Conservation (phyloP, 2,329 filamentous ascomycete species). For the Sarocladiaceae sp. region DNA sequence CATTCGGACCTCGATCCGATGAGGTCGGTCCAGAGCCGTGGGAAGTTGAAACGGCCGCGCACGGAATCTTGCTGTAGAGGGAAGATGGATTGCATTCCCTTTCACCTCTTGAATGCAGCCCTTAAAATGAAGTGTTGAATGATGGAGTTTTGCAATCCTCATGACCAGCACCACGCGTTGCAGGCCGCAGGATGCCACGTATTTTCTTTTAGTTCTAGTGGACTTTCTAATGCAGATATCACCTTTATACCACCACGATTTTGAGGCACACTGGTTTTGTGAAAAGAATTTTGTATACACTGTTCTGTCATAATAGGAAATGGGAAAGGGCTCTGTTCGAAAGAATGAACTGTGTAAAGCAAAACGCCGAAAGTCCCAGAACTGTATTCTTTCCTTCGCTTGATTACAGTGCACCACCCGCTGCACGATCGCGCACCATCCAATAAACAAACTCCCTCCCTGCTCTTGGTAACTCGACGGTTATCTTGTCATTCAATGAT, state of each 20-base stretch:
- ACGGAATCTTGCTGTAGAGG: neutral
- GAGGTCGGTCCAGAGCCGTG: neutral
- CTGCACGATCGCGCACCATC: too few relatives aligned
- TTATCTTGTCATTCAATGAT: neutral
- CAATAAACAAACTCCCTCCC: neutral
- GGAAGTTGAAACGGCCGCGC: neutral
- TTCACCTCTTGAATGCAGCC: neutral
- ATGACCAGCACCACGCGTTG: constrained; percentile 1
- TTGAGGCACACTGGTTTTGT: neutral
- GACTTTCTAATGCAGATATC: constrained; percentile 63
- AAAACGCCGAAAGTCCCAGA: neutral
- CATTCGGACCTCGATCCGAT: neutral
- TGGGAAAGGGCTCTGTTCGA: neutral
- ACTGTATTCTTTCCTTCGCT: neutral
- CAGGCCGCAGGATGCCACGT: constrained; percentile 12
- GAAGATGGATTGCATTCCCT: neutral
- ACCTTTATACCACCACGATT: constrained; percentile 25
- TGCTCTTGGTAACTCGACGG: neutral
- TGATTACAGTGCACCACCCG: neutral
- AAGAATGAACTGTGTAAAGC: neutral
- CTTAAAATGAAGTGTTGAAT: constrained; percentile 10
- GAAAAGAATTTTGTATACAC: too few relatives aligned
- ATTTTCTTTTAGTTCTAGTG: constrained; percentile 51
- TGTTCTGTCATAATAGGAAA: neutral
- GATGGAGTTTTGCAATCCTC: constrained; percentile 7